These are phyloP conservation scores for Tricholoma sp. DNA, from an alignment of 768 basidiomycete species.

Conservation along the genomic window DNA sequence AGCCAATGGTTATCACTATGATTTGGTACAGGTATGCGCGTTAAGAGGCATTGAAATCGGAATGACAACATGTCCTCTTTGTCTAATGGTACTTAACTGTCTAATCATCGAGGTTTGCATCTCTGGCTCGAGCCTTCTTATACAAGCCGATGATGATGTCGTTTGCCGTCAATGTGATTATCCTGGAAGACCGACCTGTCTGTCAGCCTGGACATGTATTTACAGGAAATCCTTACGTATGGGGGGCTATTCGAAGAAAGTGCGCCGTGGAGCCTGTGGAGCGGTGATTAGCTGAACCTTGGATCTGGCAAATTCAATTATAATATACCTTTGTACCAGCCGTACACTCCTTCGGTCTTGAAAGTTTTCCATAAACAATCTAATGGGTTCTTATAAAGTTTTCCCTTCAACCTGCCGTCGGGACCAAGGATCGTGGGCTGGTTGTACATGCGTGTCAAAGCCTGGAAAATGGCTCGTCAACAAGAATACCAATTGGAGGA, in stretches of 20 bases:
- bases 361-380: slow-evolving; percentile 98
- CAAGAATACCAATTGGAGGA: not conserved
- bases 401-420: slow-evolving; percentile 66
- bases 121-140: slow-evolving; percentile 37
- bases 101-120: slow-evolving; percentile 21
- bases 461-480: slow-evolving; percentile 35
- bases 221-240: slow-evolving; percentile 53
- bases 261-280: slow-evolving; percentile 83
- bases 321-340: slow-evolving; percentile 87
- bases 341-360: slow-evolving; percentile 80
- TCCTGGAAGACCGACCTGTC: slow-evolving; percentile 38
- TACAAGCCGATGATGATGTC: slow-evolving; percentile 71
- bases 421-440: slow-evolving; percentile 75
- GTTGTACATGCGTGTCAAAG: slow-evolving; percentile 93
- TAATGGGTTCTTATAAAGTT: slow-evolving; percentile 85
- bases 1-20: not conserved
- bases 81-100: not conserved
- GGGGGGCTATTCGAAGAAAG: slow-evolving; percentile 87
- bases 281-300: not conserved
- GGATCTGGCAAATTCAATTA: not conserved
- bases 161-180: slow-evolving; percentile 88
- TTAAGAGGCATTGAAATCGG: not conserved
- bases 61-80: not conserved
- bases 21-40: not conserved
- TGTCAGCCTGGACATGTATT: not conserved